Base-by-base conservation (phyloP, 2,329 filamentous ascomycete species). In the Biscogniauxia marginata region DNA sequence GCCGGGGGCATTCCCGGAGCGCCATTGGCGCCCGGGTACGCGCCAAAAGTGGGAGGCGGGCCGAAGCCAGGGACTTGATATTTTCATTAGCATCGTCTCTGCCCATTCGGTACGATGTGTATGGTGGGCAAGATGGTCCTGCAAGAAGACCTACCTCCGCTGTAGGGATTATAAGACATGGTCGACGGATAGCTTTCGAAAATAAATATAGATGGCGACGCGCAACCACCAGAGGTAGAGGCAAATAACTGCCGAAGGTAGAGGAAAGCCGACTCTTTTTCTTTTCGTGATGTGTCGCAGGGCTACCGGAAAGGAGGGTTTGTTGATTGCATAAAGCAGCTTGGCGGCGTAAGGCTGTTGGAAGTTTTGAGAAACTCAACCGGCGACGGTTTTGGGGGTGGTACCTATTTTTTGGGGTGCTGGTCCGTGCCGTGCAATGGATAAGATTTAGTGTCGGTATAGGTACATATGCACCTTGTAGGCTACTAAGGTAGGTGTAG, bases 1-100 rank as follows among this genome's bases (percentile, higher is more conserved):
- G 90, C 89, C 66, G 88, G 85, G 63, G 84, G 87, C 84, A 91
- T 88, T 57, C 86, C 87, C 55, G 87, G 87, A 50, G 84, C 79
- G 55, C 76, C 74, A 62, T 67, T 75, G 55, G 81, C 78, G 63
- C 82, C 84, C 58, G 88, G 87, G 67, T 90, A 92, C 54, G 80
- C 81, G 63, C 84, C 84, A 76, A 88, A 96, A 64, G 85, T 84
- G 52, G 90, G 89, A 68, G 89, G 88, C 56, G 84, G 82, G 67
- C 88, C 89, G 78, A 92, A 96, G 49, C 84, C 83, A 61, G 82
- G 79, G 49, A 72, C 79, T 80, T 60, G 50, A 62, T 2, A 43
- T 61, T 22, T 7, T 48, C 11, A 46, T 69, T 44, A 69, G 66
- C 49, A 58, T 56, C n/a, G n/a, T n/a, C n/a, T n/a, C n/a, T n/a